Evolutionary conservation across 208 protist species (phyloP), one percentile per base, ranked within the genome.

Genomic region (Leishmania gerbilli): DNA sequence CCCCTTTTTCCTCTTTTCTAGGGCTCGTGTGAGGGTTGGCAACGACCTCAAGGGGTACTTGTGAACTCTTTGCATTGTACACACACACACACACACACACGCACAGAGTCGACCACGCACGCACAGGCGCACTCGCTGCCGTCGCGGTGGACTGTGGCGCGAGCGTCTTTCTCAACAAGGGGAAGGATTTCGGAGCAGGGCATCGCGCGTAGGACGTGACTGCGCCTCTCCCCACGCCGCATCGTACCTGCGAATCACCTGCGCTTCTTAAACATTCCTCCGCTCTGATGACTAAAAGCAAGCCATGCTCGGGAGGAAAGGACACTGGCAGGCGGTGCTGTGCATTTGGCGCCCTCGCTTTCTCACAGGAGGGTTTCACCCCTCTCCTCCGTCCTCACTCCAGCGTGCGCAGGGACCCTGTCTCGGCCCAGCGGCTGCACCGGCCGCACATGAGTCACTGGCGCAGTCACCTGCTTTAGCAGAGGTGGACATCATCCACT

Each of bases 301-400:
- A 5, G 34, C 47, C 24, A 77, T 77, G 74, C 9, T 77, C 24
- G 40, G 21, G n/a, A 42, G 53, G 53, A 40, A 31, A 31, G 74
- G 53, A 0, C n/a, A 51, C 74, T 77, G 74, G 74, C 49, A 77
- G 42, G 74, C 74, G 3, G 56, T 31, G 37, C 74, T 62, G 15
- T 77, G 56, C 40, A 42, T 17, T 31, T 56, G 37, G 8, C 74
- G 53, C 24, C 74, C 74, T 65, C 53, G 74, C 15, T 51, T 34
- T 4, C 74, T 77, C 40, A 45, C 37, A 24, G 51, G 47, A 45
- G 49, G 47, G 27, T 27, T 40, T 34, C 45, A 31, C 9, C 19
- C 51, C 49, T 21, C 34, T 6, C 72, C 72, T 34, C 19, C 72
- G 51, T n/a, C 49, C 13, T 55, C 51, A 9, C 19, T 42, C n/a